A percentile compares a stretch with the other conserved stretches of the same genome.
These are phyloP conservation scores for Orobanche coerulescens DNA, from an alignment of 257 asterid genomes.

Conservation along the genomic window DNA sequence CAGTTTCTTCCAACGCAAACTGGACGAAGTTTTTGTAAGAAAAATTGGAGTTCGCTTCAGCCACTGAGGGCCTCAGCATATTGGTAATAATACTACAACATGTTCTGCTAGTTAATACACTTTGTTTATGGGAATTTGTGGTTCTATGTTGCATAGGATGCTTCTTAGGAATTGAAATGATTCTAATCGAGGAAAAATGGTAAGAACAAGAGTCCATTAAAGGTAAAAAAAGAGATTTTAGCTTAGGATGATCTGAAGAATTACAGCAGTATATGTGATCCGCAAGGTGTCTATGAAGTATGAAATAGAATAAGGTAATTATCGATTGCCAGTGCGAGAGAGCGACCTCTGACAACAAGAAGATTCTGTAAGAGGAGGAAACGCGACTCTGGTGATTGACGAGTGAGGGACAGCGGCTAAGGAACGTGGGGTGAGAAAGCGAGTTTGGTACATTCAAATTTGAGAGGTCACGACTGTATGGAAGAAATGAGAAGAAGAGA, in stretches of 20 bases:
- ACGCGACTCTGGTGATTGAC: too few species aligned
- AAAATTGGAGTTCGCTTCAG: conserved; percentile 33
- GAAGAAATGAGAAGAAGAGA: too few species aligned
- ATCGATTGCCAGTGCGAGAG: too few species aligned
- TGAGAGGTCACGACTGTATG: too few species aligned
- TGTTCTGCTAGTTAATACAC: conserved; percentile 9
- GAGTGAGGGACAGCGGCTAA: too few species aligned
- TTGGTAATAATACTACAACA: conserved; percentile 11
- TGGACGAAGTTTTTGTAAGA: conserved; percentile 55
- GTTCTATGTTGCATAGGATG: conserved; percentile 12
- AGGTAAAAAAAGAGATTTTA: background rate
- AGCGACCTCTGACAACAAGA: too few species aligned
- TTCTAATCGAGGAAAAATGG: conserved; percentile 21
- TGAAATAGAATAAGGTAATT: too few species aligned
- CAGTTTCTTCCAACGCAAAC: conserved; percentile 63
- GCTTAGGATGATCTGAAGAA: background rate
- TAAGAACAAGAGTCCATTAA: conserved; percentile 28
- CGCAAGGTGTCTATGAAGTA: too few species aligned
- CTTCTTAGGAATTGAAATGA: conserved; percentile 22
- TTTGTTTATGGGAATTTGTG: background rate
- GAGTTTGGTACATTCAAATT: too few species aligned
- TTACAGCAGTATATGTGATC: background rate
- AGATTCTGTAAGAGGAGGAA: too few species aligned
- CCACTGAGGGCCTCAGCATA: conserved; percentile 25
- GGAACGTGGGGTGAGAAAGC: too few species aligned